phyloP scores from a whole-genome alignment of 345 rosid genomes.

The Salix exigua region DNA sequence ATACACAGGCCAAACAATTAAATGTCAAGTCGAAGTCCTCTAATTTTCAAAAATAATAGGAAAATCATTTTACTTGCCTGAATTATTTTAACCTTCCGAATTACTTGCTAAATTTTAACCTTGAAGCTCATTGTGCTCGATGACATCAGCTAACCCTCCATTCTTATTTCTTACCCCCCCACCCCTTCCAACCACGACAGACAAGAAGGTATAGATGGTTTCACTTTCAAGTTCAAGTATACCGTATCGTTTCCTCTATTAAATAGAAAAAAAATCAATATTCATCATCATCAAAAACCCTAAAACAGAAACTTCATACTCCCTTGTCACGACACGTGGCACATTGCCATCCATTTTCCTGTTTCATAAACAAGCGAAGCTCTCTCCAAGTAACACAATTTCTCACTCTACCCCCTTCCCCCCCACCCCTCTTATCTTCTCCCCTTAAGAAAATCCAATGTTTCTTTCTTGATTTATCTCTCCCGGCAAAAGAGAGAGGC shows the following conservation, averaged over 20 bases:
- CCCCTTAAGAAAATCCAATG: background rate
- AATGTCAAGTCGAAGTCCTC: background rate
- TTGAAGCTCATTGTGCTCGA: background rate
- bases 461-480: background rate
- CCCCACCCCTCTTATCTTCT: background rate
- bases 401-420: background rate
- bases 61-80: background rate
- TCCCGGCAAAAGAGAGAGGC: background rate
- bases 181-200: too few species aligned
- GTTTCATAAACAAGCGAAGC: slow-evolving; percentile 6
- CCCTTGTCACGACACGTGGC: slow-evolving; percentile 27
- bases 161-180: background rate
- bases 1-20: background rate
- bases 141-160: background rate
- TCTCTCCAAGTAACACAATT: slow-evolving; percentile 9
- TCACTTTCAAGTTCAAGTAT: background rate
- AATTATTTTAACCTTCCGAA: background rate
- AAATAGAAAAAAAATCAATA: background rate
- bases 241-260: background rate
- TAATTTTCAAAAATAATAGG: background rate
- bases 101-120: background rate
- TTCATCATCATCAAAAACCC: slow-evolving; percentile 21
- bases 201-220: background rate
- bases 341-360: slow-evolving; percentile 8
- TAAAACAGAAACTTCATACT: slow-evolving; percentile 10